phyloP scores from a whole-genome alignment of 129 eudicot species.

The Smallanthus sonchifolius region DNA sequence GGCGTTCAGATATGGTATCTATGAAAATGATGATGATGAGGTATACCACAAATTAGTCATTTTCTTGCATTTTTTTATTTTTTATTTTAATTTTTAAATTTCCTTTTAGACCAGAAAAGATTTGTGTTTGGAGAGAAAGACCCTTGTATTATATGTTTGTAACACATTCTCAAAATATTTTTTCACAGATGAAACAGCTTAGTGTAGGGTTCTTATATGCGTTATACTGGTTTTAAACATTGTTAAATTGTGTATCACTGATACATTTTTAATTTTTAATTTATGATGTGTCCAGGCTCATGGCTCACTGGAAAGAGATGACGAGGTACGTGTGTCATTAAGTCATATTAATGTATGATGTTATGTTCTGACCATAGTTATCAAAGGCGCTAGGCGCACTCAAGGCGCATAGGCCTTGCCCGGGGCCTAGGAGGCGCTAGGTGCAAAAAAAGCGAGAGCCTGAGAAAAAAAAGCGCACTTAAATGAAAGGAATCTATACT shows the following conservation, averaged over 20 bases:
- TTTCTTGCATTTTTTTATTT: neutral
- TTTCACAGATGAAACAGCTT: neutral
- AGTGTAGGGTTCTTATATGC: neutral
- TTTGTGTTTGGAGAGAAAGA: neutral
- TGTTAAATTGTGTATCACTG: neutral
- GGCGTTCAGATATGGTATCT: conserved; percentile 87
- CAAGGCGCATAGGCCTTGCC: too few species aligned
- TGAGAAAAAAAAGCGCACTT: too few species aligned
- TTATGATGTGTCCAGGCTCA: conserved; percentile 55
- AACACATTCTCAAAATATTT: neutral
- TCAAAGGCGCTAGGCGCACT: too few species aligned
- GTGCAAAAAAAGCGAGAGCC: too few species aligned
- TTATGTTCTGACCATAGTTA: too few species aligned
- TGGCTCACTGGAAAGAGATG: conserved; percentile 84
- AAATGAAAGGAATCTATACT: too few species aligned
- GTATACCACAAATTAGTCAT: conserved; percentile 27
- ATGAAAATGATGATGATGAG: conserved; percentile 90
- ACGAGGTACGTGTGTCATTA: conserved; percentile 58
- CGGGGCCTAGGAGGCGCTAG: too few species aligned
- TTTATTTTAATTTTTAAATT: neutral
- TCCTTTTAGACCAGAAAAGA: neutral
- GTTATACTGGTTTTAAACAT: neutral
- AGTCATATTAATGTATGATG: neutral
- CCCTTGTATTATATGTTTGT: neutral
- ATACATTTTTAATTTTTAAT: neutral